A percentile compares a stretch with the other conserved stretches of the same genome.
phyloP scores from a whole-genome alignment of 164 flowering plant species.

The Brasenia schreberi region DNA sequence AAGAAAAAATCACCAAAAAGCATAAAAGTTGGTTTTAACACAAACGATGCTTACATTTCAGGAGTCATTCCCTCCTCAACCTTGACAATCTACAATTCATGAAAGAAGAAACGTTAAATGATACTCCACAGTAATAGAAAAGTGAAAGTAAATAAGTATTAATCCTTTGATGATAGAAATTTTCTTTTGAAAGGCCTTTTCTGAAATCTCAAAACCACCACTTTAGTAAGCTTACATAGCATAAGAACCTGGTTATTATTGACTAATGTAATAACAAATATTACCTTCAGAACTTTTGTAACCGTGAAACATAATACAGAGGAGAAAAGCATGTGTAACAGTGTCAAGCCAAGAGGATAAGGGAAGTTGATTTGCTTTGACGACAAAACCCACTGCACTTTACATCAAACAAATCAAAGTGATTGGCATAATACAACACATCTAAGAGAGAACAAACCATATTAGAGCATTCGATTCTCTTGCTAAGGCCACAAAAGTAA shows the following conservation, averaged over 20 bases:
- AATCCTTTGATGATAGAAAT: not conserved
- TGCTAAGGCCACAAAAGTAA: not conserved
- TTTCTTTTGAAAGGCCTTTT: not conserved
- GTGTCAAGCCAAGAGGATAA: constrained; percentile 89
- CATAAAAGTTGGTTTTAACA: not conserved
- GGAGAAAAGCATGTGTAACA: constrained; percentile 96
- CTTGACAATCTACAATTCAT: constrained; percentile 49
- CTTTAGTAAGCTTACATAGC: not conserved
- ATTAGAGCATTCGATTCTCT: not conserved
- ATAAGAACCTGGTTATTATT: not conserved
- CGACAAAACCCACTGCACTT: constrained; percentile 92
- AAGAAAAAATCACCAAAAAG: not conserved
- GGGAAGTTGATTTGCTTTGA: constrained; percentile 96
- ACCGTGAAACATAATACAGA: constrained; percentile 78
- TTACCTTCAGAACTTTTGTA: constrained; percentile 77
- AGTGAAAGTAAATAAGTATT: not conserved
- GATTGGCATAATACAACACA: not conserved
- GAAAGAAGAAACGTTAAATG: constrained; percentile 2
- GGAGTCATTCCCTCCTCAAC: constrained; percentile 90
- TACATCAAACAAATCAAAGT: not conserved
- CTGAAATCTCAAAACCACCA: no score
- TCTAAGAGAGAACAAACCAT: not conserved
- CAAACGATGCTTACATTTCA: constrained; percentile 57
- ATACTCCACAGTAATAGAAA: not conserved
- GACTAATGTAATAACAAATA: not conserved